Evolutionary conservation across 306 rosid genomes (phyloP), one percentile per base, ranked within the genome.

Genomic region (Prunus salicina): DNA sequence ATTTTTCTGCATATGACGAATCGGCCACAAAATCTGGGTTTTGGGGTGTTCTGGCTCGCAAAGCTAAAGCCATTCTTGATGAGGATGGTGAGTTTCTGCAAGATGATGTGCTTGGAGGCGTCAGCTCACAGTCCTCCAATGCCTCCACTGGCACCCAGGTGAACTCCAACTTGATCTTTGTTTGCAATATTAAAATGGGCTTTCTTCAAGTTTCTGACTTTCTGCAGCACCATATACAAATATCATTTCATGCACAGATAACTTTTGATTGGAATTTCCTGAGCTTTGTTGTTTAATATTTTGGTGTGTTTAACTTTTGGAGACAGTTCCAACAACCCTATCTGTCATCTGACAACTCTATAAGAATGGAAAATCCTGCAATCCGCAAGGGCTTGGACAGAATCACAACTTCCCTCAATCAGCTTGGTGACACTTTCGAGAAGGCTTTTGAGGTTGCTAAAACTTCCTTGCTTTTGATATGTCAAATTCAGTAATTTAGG

Each of bases 401-500:
- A 82, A 81, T 96, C 77, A 82, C 96, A 20, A 58, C 90, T 68
- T 92, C 99, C 61, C 97, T 92, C 70, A 96, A 96, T 88, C 90
- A 92, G n/a, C 89, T 91, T 51, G 99, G 98, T 52, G 98, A 92
- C 88, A 91, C 98, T 32, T 89, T 92, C 79, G 97, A 89, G 86
- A 96, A 91, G 86, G 97, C 97, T 72, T 91, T 78, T 58, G 97
- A 89, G 99, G 99, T 96, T 9, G 6, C 64, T 51, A 57, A 56
- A 30, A 63, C 12, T 8, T 52, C 55, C 27, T 6, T 14, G 4
- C 14, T 49, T 68, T 1, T 19, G 32, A 60, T 60, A 62, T 1
- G 67, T 28, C 67, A 30, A 22, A 34, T 57, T 45, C 1, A 8
- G 25, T 57, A 18, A 4, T 57, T 8, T 34, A 8, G 75, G 55